Evolutionary conservation across 345 rosid genomes (phyloP).

Genomic region (Salix arbutifolia): DNA sequence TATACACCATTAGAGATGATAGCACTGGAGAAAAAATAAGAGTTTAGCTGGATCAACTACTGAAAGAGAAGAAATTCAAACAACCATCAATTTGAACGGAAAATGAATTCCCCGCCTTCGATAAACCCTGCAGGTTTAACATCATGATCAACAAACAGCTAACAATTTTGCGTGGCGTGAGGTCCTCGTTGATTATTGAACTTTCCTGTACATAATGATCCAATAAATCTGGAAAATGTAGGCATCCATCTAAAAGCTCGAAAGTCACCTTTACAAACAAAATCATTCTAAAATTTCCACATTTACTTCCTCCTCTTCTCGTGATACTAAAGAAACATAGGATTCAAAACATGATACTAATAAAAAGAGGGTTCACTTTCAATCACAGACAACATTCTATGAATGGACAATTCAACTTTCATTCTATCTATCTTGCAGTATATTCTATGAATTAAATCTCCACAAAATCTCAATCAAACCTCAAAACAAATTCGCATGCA

Average conservation of each 20-base stretch:
- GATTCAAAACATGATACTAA: not conserved
- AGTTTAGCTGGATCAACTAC: not conserved
- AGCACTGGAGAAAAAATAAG: not conserved
- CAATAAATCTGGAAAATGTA: too few relatives aligned
- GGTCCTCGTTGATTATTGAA: not conserved
- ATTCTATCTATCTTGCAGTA: not conserved
- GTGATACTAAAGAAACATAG: not conserved
- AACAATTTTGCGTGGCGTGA: not conserved
- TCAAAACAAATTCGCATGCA: not conserved
- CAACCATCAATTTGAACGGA: not conserved
- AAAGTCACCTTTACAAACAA: too few relatives aligned
- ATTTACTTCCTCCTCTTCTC: too few relatives aligned
- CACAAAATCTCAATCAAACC: not conserved
- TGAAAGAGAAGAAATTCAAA: not conserved
- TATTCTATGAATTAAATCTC: not conserved
- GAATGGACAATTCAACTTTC: not conserved
- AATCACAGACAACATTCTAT: not conserved
- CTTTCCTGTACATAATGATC: not conserved
- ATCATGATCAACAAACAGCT: not conserved
- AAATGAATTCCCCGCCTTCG: not conserved
- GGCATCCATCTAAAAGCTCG: too few relatives aligned
- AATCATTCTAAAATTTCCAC: too few relatives aligned
- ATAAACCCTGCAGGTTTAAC: not conserved
- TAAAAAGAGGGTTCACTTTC: not conserved
- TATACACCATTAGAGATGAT: not conserved